Base-by-base conservation (phyloP, 345 rosid genomes). In the Limnanthes douglasii region DNA sequence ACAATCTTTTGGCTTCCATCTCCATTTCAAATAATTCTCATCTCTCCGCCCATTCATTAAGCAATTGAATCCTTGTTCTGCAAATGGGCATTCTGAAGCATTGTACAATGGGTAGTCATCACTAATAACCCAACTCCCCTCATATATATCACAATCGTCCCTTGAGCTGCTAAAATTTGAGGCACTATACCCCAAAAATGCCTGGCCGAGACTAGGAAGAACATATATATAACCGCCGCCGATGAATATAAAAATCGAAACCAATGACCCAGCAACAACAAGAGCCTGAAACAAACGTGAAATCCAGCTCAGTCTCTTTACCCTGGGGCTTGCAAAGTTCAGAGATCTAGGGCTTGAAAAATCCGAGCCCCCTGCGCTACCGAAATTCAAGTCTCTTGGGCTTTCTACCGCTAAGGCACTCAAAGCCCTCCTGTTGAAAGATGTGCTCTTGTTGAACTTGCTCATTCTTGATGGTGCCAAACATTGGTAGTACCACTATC, bases 1-100 rank as follows among this genome's bases (percentile, higher is more conserved):
- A 36, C 97, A 86, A 26, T 55, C 37, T 58, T 50, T 64, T 26
- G 93, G 85, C 59, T 78, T 75, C 93, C 93, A 82, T 54, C 78
- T 73, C 93, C 78, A 82, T 43, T 64, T 73, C 7, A 75, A 64
- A 64, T 71, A 82, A 43, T 56, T 70, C 4, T 48, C 46, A 28
- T 73, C 70, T 21, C 41, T 46, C 56, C 95, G 59, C 19, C 97
- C 86, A 23, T 82, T 86, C 12, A 56, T 80, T 56, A 82, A 62
- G 35, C 94, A 86, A 34, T 78, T 65, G 39, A 85, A 80, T 27
- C 86, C 90, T 51, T 56, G 67, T 54, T 82, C 94, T 0, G 57
- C 62, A 33, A 78, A 78, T 5, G 97, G 85, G 48, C 94, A 86
- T 23, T 66, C 69, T 0, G 88, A 62, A 39, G 82, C 84, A 36